A percentile compares a stretch with the other conserved stretches of the same genome.
Conservation (phyloP, 225 moss, liverwort and hornwort genomes). For the Marchantia paleacea region DNA sequence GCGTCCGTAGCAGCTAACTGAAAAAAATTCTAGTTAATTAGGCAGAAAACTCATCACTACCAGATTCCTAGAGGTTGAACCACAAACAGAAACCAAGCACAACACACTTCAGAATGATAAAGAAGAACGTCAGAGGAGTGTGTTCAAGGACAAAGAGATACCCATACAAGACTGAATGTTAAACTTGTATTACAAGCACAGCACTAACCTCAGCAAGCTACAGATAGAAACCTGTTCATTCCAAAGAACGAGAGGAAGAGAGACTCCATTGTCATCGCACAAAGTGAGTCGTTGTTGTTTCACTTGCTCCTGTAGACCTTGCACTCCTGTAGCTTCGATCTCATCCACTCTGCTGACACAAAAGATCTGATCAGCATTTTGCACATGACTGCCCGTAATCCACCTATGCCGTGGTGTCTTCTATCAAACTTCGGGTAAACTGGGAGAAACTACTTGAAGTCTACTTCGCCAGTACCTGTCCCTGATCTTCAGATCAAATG, state of each 20-base stretch:
- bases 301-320: slow-evolving; percentile 36
- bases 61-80: background rate
- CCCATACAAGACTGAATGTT: background rate
- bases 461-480: too few relatives aligned
- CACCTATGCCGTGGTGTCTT: background rate
- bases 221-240: slow-evolving; percentile 44
- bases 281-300: slow-evolving; percentile 41
- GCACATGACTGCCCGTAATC: background rate
- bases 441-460: background rate
- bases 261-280: slow-evolving; percentile 46
- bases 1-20: background rate
- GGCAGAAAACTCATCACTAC: background rate
- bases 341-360: slow-evolving; percentile 36
- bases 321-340: slow-evolving; percentile 24
- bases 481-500: too few relatives aligned
- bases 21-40: background rate
- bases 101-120: background rate
- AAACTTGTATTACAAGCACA: background rate
- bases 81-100: background rate
- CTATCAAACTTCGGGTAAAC: background rate
- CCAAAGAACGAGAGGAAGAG: slow-evolving; percentile 47
- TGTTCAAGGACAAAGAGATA: background rate
- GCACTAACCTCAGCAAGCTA: slow-evolving; percentile 42
- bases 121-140: background rate
- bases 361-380: background rate